Evolutionary conservation across 768 basidiomycete species (phyloP).

Genomic region (Lactarius hatsudake): DNA sequence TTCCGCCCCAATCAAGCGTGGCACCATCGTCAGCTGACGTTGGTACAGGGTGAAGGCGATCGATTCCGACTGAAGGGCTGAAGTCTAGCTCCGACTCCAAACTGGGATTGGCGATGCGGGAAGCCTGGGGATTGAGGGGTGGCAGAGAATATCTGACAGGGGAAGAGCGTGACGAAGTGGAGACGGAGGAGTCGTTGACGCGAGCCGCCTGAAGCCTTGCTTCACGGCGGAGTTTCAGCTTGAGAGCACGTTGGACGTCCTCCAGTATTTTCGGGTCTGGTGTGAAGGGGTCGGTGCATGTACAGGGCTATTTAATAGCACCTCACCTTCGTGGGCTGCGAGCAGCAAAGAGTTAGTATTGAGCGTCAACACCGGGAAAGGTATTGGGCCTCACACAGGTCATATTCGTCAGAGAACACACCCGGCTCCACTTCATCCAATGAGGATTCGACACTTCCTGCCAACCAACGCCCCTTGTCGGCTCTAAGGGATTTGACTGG

Average conservation of each 20-base stretch:
- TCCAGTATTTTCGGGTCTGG: conserved; percentile 77
- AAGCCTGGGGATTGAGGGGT: conserved; percentile 34
- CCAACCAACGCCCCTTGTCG: conserved; percentile 20
- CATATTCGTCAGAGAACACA: conserved; percentile 71
- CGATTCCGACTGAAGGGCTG: conserved; percentile 56
- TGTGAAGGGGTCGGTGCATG: conserved; percentile 23
- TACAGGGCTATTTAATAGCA: neutral
- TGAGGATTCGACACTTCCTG: conserved; percentile 12
- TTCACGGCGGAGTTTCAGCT: conserved; percentile 70
- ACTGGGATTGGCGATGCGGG: conserved; percentile 25
- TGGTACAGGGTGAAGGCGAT: conserved; percentile 60
- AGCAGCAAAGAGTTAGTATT: conserved; percentile 20
- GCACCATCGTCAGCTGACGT: conserved; percentile 64
- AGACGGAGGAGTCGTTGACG: conserved; percentile 28
- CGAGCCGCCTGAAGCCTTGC: conserved; percentile 47
- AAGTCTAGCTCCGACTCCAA: conserved; percentile 59
- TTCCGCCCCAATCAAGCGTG: conserved; percentile 74
- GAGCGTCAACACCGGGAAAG: neutral
- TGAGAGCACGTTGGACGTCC: conserved; percentile 74
- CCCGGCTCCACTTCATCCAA: conserved; percentile 27
- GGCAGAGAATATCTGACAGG: conserved; percentile 29
- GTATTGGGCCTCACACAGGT: conserved; percentile 55
- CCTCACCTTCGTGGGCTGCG: conserved; percentile 72
- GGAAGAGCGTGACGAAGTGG: conserved; percentile 29
- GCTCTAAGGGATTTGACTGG: conserved; percentile 13